Base-by-base conservation (phyloP, 148 eudicot species). In the Rhododendron simsii region DNA sequence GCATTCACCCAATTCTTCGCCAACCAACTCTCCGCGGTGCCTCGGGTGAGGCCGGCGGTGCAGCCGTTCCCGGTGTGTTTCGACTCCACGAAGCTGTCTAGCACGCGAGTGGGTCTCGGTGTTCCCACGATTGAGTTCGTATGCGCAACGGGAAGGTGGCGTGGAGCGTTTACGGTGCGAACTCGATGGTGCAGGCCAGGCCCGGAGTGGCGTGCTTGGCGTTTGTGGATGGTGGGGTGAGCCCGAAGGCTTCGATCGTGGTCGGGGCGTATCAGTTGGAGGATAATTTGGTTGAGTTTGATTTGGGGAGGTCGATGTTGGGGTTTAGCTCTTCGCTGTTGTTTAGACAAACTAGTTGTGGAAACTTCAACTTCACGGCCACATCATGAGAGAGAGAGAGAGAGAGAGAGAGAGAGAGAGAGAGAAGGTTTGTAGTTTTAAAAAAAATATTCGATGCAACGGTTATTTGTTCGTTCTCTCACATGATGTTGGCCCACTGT, bases 181-280 rank as follows among this genome's bases (percentile, higher is more conserved):
- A 92, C 73, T 89, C 92, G 3, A 53, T 94, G 90, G 92, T 94
- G 67, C 89, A 89, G 79, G 93, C 92, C 10, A 63, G 88, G 50
- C 90, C 91, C 0, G 93, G 90, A 0, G 91, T 91, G 75, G 30
- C 87, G 28, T 92, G 96, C 63, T 81, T 94, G 35, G 96, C 93
- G 35, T 90, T 94, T 84, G 91, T 91, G 37, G 91, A 94, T 86
- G 96, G 94, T 20, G 92, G 90, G 88, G 33, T 4, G 3, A 75
- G 86, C 30, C 88, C 91, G 7, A 88, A 89, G 74, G 90, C 93
- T 83, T 55, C 90, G 3, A 83, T 94, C 48, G 89, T 89, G 80
- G 85, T 94, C 20, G 96, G 96, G 57, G 86, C 84, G 15, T 73
- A 87, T 84, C 94, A 94, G 81, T 79, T 94, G 91, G 86, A 91